Evolutionary conservation across 805 yeast species (phyloP), one percentile per base, ranked within the genome.

Genomic region (Ogataea ramenticola): DNA sequence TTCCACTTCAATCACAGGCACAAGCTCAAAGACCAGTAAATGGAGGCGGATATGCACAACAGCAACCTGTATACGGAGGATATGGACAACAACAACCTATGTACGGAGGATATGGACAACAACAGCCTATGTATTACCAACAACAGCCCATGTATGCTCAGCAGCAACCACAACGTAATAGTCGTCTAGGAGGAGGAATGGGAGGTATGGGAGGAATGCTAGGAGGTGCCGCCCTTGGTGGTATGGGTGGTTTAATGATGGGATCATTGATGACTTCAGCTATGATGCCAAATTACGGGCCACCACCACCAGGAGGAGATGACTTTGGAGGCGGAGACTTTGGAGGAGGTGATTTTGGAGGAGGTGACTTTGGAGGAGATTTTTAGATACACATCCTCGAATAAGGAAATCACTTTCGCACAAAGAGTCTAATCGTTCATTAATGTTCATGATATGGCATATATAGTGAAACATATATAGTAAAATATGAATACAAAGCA

Each of bases 161-260:
- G 43, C 50, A 49, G 32, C 52, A 40, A 30, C 55, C 39, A 29
- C 43, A 43, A 30, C 41, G 40, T 30, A 46, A 55, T 15, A 59
- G 60, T 39, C 50, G 57, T 39, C 43, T 48, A 50, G 57, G 65
- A 33, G 49, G 56, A n/a, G 44, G 57, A 20, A 47, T 56, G 55
- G 60, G 59, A 39, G 52, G 58, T 37, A 44, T 49, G 52, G 58
- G 65, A 42, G 57, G 56, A 9, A 39, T 53, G 50, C 26, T 55
- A 42, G 64, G 65, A 5, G 64, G 67, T 40, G 54, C 57, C n/a
- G 66, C 65, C 3, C 49, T 59, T 4, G 67, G 68, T 39, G 54
- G 49, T 14, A 36, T 59, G 24, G 58, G 64, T 36, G 67, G 64
- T 35, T 48, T 57, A 11, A 15, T 61, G 40, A 33, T 62, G 39